Conservation (phyloP, 1,284 basidiomycete genomes). For the Somion occarium region DNA sequence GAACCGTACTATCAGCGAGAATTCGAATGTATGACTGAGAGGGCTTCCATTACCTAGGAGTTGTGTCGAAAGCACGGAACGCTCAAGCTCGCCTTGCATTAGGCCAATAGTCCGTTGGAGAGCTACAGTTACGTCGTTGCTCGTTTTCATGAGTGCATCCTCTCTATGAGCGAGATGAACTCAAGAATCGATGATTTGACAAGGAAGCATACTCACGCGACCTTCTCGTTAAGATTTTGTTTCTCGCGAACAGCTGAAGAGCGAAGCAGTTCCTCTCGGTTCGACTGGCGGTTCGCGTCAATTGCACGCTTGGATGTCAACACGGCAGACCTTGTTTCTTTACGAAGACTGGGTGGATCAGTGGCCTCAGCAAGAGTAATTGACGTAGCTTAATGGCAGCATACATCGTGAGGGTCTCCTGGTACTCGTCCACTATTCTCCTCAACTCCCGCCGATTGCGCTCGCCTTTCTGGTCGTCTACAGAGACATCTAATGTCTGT, state of each 20-base stretch:
- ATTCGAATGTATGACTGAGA: constrained; percentile 1
- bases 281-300: constrained; percentile 52
- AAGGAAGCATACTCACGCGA: constrained; percentile 37
- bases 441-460: constrained; percentile 48
- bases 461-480: constrained; percentile 63
- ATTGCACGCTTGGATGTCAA: constrained; percentile 68
- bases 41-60: constrained; percentile 61
- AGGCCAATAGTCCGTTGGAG: constrained; percentile 78
- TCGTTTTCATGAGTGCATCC: constrained; percentile 83
- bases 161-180: constrained; percentile 42
- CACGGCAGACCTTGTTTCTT: constrained; percentile 60
- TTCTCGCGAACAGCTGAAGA: constrained; percentile 46
- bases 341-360: constrained; percentile 42
- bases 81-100: constrained; percentile 89
- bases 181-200: not conserved
- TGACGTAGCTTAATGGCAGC: not conserved
- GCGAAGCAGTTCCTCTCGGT: constrained; percentile 60
- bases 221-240: constrained; percentile 45
- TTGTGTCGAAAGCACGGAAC: constrained; percentile 81
- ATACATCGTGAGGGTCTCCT: constrained; percentile 30
- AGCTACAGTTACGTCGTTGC: constrained; percentile 82
- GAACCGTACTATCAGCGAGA: not conserved
- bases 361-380: not conserved
- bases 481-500: constrained; percentile 59
- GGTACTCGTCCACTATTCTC: constrained; percentile 44